Conservation (phyloP, 305 asterid species). For the Fraxinus paxiana region DNA sequence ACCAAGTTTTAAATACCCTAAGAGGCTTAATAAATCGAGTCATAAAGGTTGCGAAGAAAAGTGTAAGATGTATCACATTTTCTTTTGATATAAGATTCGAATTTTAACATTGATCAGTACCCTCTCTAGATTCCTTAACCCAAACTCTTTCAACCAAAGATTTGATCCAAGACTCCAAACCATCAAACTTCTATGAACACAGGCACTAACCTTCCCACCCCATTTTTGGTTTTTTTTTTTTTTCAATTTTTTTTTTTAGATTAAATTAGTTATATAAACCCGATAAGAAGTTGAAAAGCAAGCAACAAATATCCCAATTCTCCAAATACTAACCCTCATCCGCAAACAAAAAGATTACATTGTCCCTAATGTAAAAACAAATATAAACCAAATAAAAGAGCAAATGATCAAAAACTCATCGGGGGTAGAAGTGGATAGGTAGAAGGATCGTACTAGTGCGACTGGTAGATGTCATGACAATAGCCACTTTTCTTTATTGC, state of each 20-base stretch:
- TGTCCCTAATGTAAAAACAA: background rate
- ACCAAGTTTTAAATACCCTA: background rate
- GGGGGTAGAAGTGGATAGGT: background rate
- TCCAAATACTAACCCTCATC: background rate
- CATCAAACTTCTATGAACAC: background rate
- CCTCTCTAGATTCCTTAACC: background rate
- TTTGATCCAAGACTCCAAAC: background rate
- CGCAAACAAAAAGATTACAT: background rate
- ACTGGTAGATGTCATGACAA: background rate
- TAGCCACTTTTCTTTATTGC: background rate
- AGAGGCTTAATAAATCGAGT: background rate
- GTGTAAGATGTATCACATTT: background rate
- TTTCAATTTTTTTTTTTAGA: no score
- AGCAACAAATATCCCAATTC: background rate
- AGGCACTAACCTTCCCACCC: background rate
- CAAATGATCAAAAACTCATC: background rate
- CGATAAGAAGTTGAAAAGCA: background rate
- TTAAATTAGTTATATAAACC: background rate
- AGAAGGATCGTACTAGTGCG: background rate
- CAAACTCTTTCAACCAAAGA: background rate
- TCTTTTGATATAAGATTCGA: no score
- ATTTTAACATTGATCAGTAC: background rate
- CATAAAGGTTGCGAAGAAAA: no score
- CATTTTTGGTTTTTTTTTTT: no score
- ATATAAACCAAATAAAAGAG: background rate